These are phyloP conservation scores for Clavispora asparagi DNA, from an alignment of 805 yeast genomes.

Conservation along the genomic window DNA sequence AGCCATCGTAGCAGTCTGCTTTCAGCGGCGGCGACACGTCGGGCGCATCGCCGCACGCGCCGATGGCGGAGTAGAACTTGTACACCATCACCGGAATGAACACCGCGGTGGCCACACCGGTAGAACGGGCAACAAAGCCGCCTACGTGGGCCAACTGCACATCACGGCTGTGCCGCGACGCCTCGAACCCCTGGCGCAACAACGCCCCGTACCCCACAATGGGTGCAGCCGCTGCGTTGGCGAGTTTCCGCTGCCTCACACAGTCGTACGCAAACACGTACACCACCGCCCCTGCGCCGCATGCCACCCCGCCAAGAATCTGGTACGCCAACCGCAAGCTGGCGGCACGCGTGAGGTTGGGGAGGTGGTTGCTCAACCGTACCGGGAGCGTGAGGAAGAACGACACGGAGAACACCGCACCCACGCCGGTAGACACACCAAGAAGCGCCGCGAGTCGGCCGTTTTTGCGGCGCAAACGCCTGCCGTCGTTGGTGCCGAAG, in stretches of 20 bases:
- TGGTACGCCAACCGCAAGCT: constrained; percentile 47
- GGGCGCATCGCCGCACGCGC: constrained; percentile 36
- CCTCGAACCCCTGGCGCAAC: constrained; percentile 42
- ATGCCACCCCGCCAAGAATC: constrained; percentile 40
- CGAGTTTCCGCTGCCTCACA: constrained; percentile 24
- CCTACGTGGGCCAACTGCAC: constrained; percentile 56
- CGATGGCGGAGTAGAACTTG: constrained; percentile 47
- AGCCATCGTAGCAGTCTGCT: constrained; percentile 55
- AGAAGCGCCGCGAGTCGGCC: constrained; percentile 58
- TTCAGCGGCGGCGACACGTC: constrained; percentile 20
- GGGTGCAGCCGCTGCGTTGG: background rate
- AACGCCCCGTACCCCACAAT: constrained; percentile 33
- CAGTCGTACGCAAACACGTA: constrained; percentile 42
- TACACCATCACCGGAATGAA: constrained; percentile 62
- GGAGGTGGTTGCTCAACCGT: constrained; percentile 35
- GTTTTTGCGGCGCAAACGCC: too few relatives aligned
- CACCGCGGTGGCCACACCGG: constrained; percentile 52
- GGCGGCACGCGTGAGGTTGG: constrained; percentile 29
- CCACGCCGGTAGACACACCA: constrained; percentile 60
- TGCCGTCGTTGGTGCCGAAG: too few relatives aligned
- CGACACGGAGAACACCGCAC: constrained; percentile 61
- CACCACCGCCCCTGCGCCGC: constrained; percentile 35
- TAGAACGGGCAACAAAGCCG: constrained; percentile 58
- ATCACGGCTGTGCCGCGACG: constrained; percentile 41
- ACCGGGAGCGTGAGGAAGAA: constrained; percentile 55